These are phyloP conservation scores for Quercus lobata DNA, from an alignment of 331 rosid species.

Conservation along the genomic window DNA sequence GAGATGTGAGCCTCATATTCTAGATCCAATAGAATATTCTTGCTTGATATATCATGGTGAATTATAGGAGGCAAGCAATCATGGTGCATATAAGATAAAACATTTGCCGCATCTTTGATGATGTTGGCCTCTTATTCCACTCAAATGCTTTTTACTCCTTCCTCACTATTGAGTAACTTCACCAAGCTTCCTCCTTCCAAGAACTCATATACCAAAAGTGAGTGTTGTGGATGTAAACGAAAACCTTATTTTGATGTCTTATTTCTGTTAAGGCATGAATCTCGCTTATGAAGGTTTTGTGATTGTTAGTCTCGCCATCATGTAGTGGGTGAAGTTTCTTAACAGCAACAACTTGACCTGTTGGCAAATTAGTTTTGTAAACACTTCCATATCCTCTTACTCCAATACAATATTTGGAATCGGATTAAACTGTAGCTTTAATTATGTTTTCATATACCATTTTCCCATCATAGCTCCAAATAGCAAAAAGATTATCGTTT, in stretches of 20 bases:
- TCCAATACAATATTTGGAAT: conserved; percentile 19
- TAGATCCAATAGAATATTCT: conserved; percentile 36
- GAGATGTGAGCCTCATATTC: conserved; percentile 38
- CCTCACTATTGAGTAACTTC: conserved; percentile 15
- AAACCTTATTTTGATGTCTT: conserved; percentile 44
- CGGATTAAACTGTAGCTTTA: conserved; percentile 25
- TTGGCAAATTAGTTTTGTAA: conserved; percentile 29
- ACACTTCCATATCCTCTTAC: conserved; percentile 42
- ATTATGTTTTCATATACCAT: conserved; percentile 22
- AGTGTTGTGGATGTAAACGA: conserved; percentile 27
- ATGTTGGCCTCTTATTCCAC: conserved; percentile 39
- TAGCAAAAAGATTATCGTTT: not conserved
- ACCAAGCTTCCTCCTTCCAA: conserved; percentile 39
- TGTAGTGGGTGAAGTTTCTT: conserved; percentile 34
- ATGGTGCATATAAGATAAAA: conserved; percentile 35
- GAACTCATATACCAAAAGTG: conserved; percentile 37
- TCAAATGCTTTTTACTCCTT: conserved; percentile 27
- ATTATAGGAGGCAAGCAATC: conserved; percentile 29
- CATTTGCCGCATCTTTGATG: conserved; percentile 39
- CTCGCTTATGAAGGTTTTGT: conserved; percentile 31
- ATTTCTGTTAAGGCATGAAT: conserved; percentile 41
- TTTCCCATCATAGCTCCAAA: not conserved
- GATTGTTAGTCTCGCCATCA: conserved; percentile 10
- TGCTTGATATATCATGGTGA: conserved; percentile 48
- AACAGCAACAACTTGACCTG: conserved; percentile 26